A percentile compares a stretch with the other conserved stretches of the same genome.
Evolutionary conservation across 495 filamentous ascomycete species (phyloP).

Genomic region (Penicillium fimorum): DNA sequence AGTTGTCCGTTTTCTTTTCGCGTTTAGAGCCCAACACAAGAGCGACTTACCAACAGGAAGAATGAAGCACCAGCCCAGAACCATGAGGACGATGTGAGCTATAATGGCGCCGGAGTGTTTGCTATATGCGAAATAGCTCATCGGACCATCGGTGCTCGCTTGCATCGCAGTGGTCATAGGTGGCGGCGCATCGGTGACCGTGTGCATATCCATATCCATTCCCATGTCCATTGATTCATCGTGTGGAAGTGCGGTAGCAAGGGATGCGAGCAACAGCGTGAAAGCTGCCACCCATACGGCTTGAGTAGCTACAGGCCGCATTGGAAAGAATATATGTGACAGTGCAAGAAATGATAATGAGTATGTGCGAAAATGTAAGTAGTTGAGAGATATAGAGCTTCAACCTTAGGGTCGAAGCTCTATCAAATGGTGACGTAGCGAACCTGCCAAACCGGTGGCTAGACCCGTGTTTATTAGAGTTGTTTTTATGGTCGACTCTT

Average conservation of each 20-base stretch:
- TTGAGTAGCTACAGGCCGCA: constrained; percentile 28
- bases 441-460: constrained; percentile 11
- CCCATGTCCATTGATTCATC: constrained; percentile 36
- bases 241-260: constrained; percentile 39
- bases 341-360: not conserved
- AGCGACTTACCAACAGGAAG: constrained; percentile 70
- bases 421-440: constrained; percentile 33
- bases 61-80: constrained; percentile 76
- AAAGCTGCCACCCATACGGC: constrained; percentile 33
- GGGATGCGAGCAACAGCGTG: constrained; percentile 24
- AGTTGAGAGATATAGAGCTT: constrained; percentile 9
- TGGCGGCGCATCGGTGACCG: constrained; percentile 26
- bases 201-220: constrained; percentile 40
- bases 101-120: constrained; percentile 67
- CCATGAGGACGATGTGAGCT: constrained; percentile 78
- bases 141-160: constrained; percentile 23
- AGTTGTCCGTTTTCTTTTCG: not conserved
- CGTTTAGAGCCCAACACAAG: not conserved
- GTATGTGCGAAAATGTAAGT: constrained; percentile 6
- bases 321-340: constrained; percentile 7
- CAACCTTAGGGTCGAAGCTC: constrained; percentile 22
- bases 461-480: constrained; percentile 5
- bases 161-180: constrained; percentile 19
- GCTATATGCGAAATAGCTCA: constrained; percentile 74
- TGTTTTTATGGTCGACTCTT: not conserved